A percentile compares a stretch with the other conserved stretches of the same genome.
Evolutionary conservation across 1,284 basidiomycete genomes (phyloP).

Genomic region (Irpex rosettiformis): DNA sequence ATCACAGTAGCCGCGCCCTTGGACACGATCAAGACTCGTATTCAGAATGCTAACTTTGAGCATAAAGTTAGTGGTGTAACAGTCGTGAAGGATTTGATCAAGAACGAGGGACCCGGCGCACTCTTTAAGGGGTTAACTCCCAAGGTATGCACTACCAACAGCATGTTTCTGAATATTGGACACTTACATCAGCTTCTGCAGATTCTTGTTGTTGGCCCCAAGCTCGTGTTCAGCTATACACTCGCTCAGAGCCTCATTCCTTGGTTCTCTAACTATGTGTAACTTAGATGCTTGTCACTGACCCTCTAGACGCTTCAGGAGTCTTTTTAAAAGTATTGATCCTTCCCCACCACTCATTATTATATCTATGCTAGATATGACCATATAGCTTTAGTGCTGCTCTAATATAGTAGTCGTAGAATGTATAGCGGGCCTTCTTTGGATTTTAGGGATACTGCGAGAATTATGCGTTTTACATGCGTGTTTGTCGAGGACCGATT

Average conservation of each 20-base stretch:
- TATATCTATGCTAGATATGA: not conserved
- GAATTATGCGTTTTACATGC: not conserved
- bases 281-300: slow-evolving; percentile 4
- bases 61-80: slow-evolving; percentile 84
- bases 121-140: slow-evolving; percentile 98
- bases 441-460: not conserved
- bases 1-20: slow-evolving; percentile 96
- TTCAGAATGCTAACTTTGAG: slow-evolving; percentile 98
- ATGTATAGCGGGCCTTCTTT: not conserved
- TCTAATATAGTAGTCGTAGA: not conserved
- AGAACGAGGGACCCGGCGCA: slow-evolving; percentile 81
- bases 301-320: not conserved
- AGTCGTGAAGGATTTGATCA: slow-evolving; percentile 86
- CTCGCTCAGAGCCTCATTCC: slow-evolving; percentile 96
- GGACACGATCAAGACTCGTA: slow-evolving; percentile 95
- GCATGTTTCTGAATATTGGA: not conserved
- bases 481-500: not conserved
- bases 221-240: slow-evolving; percentile 98
- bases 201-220: slow-evolving; percentile 96
- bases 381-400: not conserved
- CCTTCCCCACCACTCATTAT: slow-evolving; percentile 1
- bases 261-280: slow-evolving; percentile 87
- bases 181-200: slow-evolving; percentile 27
- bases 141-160: slow-evolving; percentile 58
- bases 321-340: not conserved